Conservation (phyloP, 2,329 filamentous ascomycete species). For the Clarireedia sp. region DNA sequence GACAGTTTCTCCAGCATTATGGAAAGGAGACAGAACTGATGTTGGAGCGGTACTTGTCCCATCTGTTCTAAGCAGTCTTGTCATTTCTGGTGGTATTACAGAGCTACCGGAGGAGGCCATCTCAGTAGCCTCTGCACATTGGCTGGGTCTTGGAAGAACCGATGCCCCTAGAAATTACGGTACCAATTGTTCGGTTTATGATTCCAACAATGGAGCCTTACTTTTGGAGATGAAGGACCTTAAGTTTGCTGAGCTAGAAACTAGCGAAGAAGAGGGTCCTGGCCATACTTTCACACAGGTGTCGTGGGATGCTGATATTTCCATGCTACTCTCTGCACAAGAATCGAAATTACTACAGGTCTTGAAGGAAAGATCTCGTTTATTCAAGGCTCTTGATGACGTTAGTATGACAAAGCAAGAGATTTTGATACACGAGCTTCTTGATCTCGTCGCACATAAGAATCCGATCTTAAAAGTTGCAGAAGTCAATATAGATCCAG, state of each 20-base stretch:
- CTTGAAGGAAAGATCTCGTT: conserved; percentile 7
- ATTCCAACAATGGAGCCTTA: conserved; percentile 14
- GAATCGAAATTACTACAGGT: neutral
- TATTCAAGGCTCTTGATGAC: conserved; percentile 1
- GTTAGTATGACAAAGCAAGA: neutral
- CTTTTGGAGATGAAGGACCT: conserved; percentile 20
- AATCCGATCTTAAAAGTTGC: conserved; percentile 30
- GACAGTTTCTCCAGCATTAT: conserved; percentile 19
- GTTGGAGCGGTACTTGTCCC: conserved; percentile 17
- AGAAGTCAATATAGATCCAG: conserved; percentile 25
- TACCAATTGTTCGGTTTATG: conserved; percentile 12
- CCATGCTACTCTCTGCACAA: neutral
- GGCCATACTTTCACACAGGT: conserved; percentile 5
- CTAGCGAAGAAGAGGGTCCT: neutral
- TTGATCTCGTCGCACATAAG: conserved; percentile 32
- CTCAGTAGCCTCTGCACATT: conserved; percentile 7
- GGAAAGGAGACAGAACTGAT: conserved; percentile 15
- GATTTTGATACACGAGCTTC: conserved; percentile 11
- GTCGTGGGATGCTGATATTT: conserved; percentile 22
- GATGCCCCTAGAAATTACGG: conserved; percentile 10
- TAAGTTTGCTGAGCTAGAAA: conserved; percentile 12
- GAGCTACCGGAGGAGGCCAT: conserved; percentile 6
- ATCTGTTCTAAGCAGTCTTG: conserved; percentile 17
- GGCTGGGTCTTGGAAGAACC: conserved; percentile 6
- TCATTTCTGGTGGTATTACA: conserved; percentile 15